These are phyloP conservation scores for Chaetomium globosum DNA, from an alignment of 2,329 filamentous ascomycete species.

Conservation along the genomic window DNA sequence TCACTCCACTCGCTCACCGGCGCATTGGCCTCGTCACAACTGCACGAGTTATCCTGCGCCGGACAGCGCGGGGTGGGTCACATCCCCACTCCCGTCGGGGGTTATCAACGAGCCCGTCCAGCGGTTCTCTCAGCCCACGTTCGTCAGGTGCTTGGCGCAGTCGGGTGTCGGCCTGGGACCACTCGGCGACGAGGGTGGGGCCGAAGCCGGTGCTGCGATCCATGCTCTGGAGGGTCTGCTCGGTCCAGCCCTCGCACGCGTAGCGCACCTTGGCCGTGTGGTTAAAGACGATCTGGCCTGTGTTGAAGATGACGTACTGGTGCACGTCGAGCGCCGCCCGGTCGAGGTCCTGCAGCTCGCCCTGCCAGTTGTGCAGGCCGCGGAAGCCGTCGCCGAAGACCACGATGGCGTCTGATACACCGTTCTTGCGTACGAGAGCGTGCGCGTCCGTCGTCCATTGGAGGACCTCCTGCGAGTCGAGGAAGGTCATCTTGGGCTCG, in stretches of 20 bases:
- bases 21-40: constrained; percentile 75
- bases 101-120: constrained; percentile 87
- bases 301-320: constrained; percentile 98
- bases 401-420: constrained; percentile 66
- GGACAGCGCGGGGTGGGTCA: constrained; percentile 75
- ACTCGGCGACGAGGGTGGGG: constrained; percentile 92
- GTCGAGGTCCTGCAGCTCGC: constrained; percentile 70
- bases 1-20: constrained; percentile 67
- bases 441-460: constrained; percentile 79
- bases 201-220: constrained; percentile 80
- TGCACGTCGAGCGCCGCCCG: constrained; percentile 91
- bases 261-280: constrained; percentile 85
- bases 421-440: constrained; percentile 72
- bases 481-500: constrained; percentile 82
- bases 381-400: constrained; percentile 96
- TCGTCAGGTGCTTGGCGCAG: constrained; percentile 83
- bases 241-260: constrained; percentile 83
- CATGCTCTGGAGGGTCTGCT: constrained; percentile 73
- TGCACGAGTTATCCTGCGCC: constrained; percentile 64
- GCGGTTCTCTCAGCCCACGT: constrained; percentile 82
- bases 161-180: constrained; percentile 96
- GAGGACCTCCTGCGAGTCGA: constrained; percentile 68
- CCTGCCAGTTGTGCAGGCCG: constrained; percentile 88
- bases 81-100: constrained; percentile 61
- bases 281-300: constrained; percentile 76